A percentile compares a stretch with the other conserved stretches of the same genome.
These are phyloP conservation scores for Plasmodium sp. DNA, from an alignment of 169 alveolate species.

Conservation along the genomic window DNA sequence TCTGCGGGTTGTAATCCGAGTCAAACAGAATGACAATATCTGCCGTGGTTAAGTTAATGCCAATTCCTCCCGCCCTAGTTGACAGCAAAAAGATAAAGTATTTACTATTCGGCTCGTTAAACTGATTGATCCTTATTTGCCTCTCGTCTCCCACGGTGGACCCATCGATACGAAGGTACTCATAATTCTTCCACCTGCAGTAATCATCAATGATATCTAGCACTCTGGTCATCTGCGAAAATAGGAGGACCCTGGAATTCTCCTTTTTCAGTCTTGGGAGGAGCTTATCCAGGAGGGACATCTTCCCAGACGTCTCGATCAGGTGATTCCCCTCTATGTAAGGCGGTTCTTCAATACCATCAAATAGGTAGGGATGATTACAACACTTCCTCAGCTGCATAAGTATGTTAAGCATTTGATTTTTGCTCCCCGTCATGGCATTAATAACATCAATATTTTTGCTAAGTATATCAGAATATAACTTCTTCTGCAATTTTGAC, in stretches of 20 bases:
- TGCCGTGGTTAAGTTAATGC: slow-evolving; percentile 97
- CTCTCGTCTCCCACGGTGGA: slow-evolving; percentile 96
- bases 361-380: slow-evolving; percentile 96
- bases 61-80: slow-evolving; percentile 99
- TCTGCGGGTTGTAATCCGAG: slow-evolving; percentile 98
- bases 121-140: slow-evolving; percentile 92
- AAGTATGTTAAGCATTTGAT: slow-evolving; percentile 95
- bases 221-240: slow-evolving; percentile 95
- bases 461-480: slow-evolving; percentile 93
- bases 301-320: slow-evolving; percentile 92
- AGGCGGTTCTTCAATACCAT: slow-evolving; percentile 92
- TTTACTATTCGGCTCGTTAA: slow-evolving; percentile 91
- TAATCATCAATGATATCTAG: slow-evolving; percentile 96
- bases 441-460: slow-evolving; percentile 85
- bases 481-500: slow-evolving; percentile 94
- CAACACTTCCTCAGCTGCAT: slow-evolving; percentile 99
- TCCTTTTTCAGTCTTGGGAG: slow-evolving; percentile 80
- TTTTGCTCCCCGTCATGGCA: slow-evolving; percentile 77
- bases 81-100: slow-evolving; percentile 93
- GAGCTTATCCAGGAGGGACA: slow-evolving; percentile 92
- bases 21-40: slow-evolving; percentile 97
- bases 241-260: slow-evolving; percentile 91
- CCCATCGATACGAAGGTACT: slow-evolving; percentile 98
- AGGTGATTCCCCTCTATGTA: slow-evolving; percentile 93
- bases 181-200: slow-evolving; percentile 92